These are phyloP conservation scores for Drechslerella coelobrocha DNA, from an alignment of 2,329 filamentous ascomycete genomes.

Conservation along the genomic window DNA sequence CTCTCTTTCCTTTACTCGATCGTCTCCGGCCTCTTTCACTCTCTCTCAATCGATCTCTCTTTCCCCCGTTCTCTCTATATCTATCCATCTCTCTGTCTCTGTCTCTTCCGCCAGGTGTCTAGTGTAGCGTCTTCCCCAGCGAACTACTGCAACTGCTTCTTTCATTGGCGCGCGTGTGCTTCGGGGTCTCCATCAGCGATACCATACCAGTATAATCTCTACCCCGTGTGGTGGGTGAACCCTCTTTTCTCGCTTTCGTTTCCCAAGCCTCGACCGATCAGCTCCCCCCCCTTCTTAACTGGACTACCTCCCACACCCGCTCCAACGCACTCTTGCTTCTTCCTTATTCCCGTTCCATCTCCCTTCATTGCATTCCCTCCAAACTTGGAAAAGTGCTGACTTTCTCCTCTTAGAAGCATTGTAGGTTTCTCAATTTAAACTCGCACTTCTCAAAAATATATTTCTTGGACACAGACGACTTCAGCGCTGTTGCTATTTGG, in stretches of 20 bases:
- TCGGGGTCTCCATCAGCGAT: neutral
- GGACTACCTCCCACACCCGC: conserved; percentile 46
- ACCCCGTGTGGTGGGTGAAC: conserved; percentile 14
- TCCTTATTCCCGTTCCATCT: conserved; percentile 10
- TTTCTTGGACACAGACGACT: conserved; percentile 11
- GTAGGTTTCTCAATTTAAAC: no score
- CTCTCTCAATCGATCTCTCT: neutral
- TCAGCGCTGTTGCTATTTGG: conserved; percentile 18
- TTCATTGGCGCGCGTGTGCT: conserved; percentile 48
- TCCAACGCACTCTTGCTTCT: conserved; percentile 38
- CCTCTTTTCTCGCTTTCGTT: conserved; percentile 47
- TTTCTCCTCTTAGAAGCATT: no score
- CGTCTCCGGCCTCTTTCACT: conserved; percentile 24
- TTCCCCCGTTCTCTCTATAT: neutral
- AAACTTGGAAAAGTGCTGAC: neutral
- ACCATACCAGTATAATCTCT: neutral
- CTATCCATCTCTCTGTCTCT: neutral
- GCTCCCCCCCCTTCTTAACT: conserved; percentile 45
- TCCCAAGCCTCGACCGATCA: conserved; percentile 42
- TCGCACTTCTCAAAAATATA: neutral
- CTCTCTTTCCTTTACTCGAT: no score
- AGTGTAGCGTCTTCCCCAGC: neutral
- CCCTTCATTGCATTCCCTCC: conserved; percentile 19
- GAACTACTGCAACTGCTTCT: neutral
- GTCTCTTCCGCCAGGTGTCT: neutral